Evolutionary conservation across 306 rosid genomes (phyloP), one percentile per base, ranked within the genome.

Genomic region (Acacia crassicarpa): DNA sequence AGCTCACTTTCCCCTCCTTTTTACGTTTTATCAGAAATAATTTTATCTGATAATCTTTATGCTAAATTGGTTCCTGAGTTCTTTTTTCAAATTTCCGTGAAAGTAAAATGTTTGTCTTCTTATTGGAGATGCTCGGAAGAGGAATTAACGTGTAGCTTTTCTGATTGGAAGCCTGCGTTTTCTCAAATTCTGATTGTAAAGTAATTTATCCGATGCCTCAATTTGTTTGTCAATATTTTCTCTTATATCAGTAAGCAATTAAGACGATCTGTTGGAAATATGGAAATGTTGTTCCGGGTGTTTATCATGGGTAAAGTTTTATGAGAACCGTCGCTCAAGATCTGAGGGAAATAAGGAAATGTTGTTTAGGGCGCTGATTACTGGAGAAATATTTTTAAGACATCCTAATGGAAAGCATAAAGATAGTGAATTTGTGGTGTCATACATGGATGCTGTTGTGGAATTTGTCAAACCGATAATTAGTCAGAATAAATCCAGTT

Each of bases 221-320:
- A 11, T 9, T 13, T 13, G 67, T n/a, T 54, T 44, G 25, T 54
- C 1, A 1, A 43, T 20, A 20, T 49, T 56, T 17, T 25, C 19
- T 62, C 13, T 20, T 35, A 32, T 38, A 6, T 13, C 8, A 38
- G 4, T n/a, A 27, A n/a, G 62, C 2, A 43, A 59, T 43, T 59
- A 6, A 44, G 72, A 63, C 78, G 88, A 85, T 82, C 86, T 69
- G 83, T 49, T 9, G 1, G 6, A 43, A 45, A 72, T 63, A 23
- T 25, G 54, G 35, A 16, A 3, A 38, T 5, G 13, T 40, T 82
- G 78, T 69, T 53, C 66, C 1, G 59, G 25, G 10, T 65, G 40
- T 4, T 69, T 20, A 58, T 32, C 40, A 59, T 27, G 38, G 63
- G 67, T 65, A 49, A 5, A 6, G 77, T 62, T 62, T 62, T 27